Conservation (phyloP, 106 monocot species). For the Dendrobium officinale region DNA sequence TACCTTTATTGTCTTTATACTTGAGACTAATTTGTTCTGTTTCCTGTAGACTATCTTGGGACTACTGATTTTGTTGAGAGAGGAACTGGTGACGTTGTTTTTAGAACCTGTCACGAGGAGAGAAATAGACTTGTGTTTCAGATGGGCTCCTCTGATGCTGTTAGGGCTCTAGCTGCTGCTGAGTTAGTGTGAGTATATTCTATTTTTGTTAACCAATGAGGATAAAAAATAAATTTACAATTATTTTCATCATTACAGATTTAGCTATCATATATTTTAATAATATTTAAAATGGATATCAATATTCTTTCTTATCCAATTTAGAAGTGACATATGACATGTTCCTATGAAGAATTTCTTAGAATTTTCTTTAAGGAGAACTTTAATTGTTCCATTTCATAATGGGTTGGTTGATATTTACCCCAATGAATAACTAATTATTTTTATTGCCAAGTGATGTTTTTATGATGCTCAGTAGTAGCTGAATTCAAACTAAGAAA, state of each 20-base stretch:
- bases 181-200: conserved; percentile 67
- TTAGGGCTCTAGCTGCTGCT: conserved; percentile 84
- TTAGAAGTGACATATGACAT: not conserved
- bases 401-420: not conserved
- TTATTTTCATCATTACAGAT: not conserved
- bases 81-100: conserved; percentile 69
- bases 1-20: not conserved
- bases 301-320: not conserved
- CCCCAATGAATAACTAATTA: not conserved
- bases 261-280: not conserved
- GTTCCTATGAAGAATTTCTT: not conserved
- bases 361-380: not conserved
- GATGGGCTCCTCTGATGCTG: conserved; percentile 89
- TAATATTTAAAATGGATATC: not conserved
- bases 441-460: not conserved
- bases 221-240: not conserved
- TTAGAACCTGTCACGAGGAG: conserved; percentile 86
- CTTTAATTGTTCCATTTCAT: not conserved
- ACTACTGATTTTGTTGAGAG: conserved; percentile 91
- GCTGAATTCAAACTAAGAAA: not conserved
- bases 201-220: not conserved
- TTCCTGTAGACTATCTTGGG: conserved; percentile 49
- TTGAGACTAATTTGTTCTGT: not conserved
- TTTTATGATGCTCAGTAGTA: not conserved
- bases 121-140: conserved; percentile 83